Base-by-base conservation (phyloP, 441 rosid species). In the Capsella rubella region DNA sequence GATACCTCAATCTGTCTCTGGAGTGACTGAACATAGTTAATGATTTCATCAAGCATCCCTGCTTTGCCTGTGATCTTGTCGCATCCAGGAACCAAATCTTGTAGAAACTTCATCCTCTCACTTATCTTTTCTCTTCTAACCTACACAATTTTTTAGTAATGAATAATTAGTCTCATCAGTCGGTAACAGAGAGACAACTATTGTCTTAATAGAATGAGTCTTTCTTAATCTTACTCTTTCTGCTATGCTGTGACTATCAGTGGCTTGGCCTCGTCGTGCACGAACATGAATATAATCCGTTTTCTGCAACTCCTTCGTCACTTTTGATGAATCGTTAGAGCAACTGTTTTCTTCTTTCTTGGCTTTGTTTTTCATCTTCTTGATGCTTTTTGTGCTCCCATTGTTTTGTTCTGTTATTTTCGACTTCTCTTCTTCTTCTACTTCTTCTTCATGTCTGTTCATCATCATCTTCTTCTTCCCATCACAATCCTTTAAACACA, bases 71-170 rank as follows among this genome's bases (percentile, higher is more conserved):
- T 89, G 56, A 89, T 83, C 91, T 91, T 92, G 83, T 82, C 87
- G 76, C 98, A 95, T 69, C 99, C 99, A 54, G 97, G 97, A 27
- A 95, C 99, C 39, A 95, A 89, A 79, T 95, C 96, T 84, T 95
- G 99, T 65, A 95, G 87, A 82, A 83, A 87, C 75, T 92, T 95
- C 99, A 95, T 91, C 76, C 96, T 90, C 77, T 92, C 98, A 67
- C 98, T 91, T 28, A 92, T 95, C 83, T 88, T 92, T 84, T 94
- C 97, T 81, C 97, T 89, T 74, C 99, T 82, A 60, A 92, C 95
- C 99, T 94, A 21, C 70, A 64, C 63, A 52, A 0, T 54, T 54
- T 54, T 54, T 45, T 1, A 37, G 13, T 29, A 52, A 4, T 2
- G 10, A 53, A 42, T 8, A 29, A 53, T 42, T 31, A 72, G 45